Evolutionary conservation across 2,329 filamentous ascomycete species (phyloP), one percentile per base, ranked within the genome.

Genomic region (Aspergillus jensenii): DNA sequence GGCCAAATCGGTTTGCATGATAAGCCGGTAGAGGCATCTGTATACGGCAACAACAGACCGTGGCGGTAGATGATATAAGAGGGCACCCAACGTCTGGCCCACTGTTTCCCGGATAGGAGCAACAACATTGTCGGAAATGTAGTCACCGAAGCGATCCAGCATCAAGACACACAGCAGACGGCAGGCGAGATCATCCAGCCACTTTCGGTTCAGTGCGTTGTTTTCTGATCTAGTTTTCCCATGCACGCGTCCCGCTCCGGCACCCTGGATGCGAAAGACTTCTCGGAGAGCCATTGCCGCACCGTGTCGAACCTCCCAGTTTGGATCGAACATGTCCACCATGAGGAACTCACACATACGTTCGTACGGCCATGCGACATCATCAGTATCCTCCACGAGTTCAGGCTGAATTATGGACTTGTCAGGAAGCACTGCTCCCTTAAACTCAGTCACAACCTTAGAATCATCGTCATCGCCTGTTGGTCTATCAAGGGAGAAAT

Each of bases 61-160:
- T 2, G 88, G 80, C 0, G 91, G 87, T 6, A 99, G 82, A 71
- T 96, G 91, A 63, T 90, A 91, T 54, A 99, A 79, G 14, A 96
- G 86, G 12, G 93, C 91, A 66, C 93, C 96, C 14, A 99, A 81
- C 2, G 93, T 93, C 76, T 99, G 95, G 46, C 95, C 95, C 41
- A 96, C 90, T 0, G 93, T 96, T 78, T 99, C 95, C 63, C 95
- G 84, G 62, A 99, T 97, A 0, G 95, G 95, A 0, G 95, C 95
- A 41, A 99, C 92, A 1, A 96, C 96, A 53, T 91, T 99, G 74
- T 99, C 95, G 5, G 93, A 96, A 7, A 96, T 95, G 77, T 97
- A 99, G 71, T 99, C 95, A 56, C 93, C 96, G 71, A 99, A 99
- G 53, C 93, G 88, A 76, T 99, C 95, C 15, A 99, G 86, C 87